Conservation (phyloP, 208 protist species). For the Herpetomonas samuelpessoai region DNA sequence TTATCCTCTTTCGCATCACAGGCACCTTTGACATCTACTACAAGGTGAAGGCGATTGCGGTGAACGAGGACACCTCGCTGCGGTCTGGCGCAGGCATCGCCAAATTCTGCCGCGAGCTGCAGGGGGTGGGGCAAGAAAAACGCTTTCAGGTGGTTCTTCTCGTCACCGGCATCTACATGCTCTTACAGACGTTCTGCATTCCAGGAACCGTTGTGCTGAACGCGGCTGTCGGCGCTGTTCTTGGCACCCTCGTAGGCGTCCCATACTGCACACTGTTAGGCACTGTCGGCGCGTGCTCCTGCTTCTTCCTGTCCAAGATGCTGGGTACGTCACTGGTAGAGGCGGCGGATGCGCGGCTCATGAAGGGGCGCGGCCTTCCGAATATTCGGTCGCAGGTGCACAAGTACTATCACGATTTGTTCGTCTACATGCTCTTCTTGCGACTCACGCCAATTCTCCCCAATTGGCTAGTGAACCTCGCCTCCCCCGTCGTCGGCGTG, state of each 20-base stretch:
- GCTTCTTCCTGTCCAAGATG: conserved; percentile 40
- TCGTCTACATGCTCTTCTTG: conserved; percentile 91
- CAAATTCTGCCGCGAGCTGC: conserved; percentile 42
- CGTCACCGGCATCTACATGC: conserved; percentile 51
- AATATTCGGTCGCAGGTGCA: conserved; percentile 59
- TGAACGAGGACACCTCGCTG: conserved; percentile 26
- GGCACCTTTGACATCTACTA: conserved; percentile 31
- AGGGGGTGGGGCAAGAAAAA: conserved; percentile 26
- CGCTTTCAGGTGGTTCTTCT: conserved; percentile 40
- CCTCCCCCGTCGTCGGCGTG: conserved; percentile 78
- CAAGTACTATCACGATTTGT: conserved; percentile 58
- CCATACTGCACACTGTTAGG: conserved; percentile 57
- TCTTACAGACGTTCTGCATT: conserved; percentile 87
- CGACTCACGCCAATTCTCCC: conserved; percentile 91
- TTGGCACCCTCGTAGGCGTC: conserved; percentile 69
- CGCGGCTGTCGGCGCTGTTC: conserved; percentile 66
- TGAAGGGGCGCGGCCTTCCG: conserved; percentile 54
- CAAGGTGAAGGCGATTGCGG: conserved; percentile 22
- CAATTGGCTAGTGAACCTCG: conserved; percentile 94
- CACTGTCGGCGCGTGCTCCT: conserved; percentile 50
- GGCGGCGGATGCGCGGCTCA: conserved; percentile 29
- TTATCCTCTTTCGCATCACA: conserved; percentile 35
- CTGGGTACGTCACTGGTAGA: conserved; percentile 51
- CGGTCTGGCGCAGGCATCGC: conserved; percentile 35
- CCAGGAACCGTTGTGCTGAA: conserved; percentile 88